Evolutionary conservation across 768 basidiomycete species (phyloP).

Genomic region (Pulveroboletus frians): DNA sequence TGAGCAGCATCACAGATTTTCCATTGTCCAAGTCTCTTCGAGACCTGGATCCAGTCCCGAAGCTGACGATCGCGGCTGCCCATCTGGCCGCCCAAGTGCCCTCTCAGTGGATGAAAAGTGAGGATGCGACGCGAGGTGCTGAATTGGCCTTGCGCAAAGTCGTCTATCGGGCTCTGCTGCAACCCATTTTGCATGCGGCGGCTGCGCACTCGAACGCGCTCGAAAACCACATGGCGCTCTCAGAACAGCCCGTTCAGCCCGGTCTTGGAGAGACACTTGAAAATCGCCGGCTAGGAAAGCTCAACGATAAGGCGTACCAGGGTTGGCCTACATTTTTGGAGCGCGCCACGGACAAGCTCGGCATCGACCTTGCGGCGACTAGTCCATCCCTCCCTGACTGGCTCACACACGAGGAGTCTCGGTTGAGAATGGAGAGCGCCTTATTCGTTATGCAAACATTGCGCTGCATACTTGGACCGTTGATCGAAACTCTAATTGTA

Average conservation of each 20-base stretch:
- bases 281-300: slow-evolving; percentile 48
- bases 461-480: slow-evolving; percentile 63
- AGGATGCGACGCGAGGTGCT: slow-evolving; percentile 31
- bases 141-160: slow-evolving; percentile 61
- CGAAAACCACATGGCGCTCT: not conserved
- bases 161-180: slow-evolving; percentile 65
- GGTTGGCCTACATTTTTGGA: slow-evolving; percentile 47
- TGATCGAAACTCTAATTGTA: slow-evolving; percentile 61
- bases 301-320: slow-evolving; percentile 46
- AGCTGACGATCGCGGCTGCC: slow-evolving; percentile 38
- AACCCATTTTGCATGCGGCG: slow-evolving; percentile 22
- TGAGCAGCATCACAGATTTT: slow-evolving; percentile 40
- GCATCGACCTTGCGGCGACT: slow-evolving; percentile 15
- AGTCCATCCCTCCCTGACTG: slow-evolving; percentile 16
- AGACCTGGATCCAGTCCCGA: slow-evolving; percentile 13
- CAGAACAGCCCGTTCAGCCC: slow-evolving; percentile 9
- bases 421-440: slow-evolving; percentile 33
- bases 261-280: slow-evolving; percentile 37
- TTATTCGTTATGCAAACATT: slow-evolving; percentile 60
- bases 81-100: slow-evolving; percentile 75
- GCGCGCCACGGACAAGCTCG: slow-evolving; percentile 27
- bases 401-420: slow-evolving; percentile 17
- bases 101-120: slow-evolving; percentile 48
- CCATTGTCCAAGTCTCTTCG: slow-evolving; percentile 40
- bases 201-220: not conserved